Evolutionary conservation across 2,329 filamentous ascomycete species (phyloP).

Genomic region (Fusarium keratoplasticum): DNA sequence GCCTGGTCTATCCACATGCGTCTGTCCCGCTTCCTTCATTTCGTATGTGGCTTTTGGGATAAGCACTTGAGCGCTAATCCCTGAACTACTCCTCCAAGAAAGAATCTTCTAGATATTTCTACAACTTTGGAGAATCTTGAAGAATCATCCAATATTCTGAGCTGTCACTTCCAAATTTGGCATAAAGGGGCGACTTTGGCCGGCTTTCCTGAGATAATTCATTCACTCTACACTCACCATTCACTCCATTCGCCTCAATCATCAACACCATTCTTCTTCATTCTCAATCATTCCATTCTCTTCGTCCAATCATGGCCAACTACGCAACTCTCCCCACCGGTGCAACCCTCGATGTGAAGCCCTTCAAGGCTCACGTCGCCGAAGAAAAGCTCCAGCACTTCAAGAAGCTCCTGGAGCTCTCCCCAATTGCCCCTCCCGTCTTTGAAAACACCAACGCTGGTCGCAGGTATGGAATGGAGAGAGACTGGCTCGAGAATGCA

Average conservation of each 20-base stretch:
- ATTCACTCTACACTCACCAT: not conserved
- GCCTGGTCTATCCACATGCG: not conserved
- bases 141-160: not conserved
- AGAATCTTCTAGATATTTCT: not conserved
- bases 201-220: not conserved
- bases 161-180: not conserved
- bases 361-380: not conserved
- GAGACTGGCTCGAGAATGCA: not conserved
- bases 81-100: not conserved
- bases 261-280: not conserved
- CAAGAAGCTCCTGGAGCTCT: constrained; percentile 58
- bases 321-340: not conserved
- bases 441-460: constrained; percentile 61
- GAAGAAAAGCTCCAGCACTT: constrained; percentile 49
- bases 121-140: not conserved
- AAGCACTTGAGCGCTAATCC: not conserved
- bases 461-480: constrained; percentile 45
- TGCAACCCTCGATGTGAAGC: not conserved
- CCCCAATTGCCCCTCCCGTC: constrained; percentile 59
- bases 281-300: not conserved
- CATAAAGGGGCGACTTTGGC: not conserved
- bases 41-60: not conserved
- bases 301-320: not conserved
- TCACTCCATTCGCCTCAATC: not conserved
- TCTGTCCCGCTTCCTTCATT: not conserved